Evolutionary conservation across 179 eudicot genomes (phyloP).

Genomic region (Silene vulgaris): DNA sequence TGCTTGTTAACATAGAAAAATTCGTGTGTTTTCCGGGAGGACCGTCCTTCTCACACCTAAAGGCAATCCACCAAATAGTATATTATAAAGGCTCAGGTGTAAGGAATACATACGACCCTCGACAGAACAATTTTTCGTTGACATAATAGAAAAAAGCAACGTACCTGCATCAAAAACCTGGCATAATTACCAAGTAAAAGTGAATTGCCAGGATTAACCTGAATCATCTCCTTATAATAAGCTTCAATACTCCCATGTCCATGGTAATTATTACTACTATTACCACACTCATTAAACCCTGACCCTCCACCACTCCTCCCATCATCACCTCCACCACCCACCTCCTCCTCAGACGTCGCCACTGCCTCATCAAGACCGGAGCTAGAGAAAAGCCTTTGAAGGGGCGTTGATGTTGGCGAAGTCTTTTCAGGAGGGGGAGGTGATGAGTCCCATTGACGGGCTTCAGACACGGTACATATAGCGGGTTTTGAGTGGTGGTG

Average conservation of each 20-base stretch:
- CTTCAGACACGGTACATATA: constrained; percentile 3
- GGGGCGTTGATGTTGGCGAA: constrained; percentile 15
- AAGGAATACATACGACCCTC: too few relatives aligned
- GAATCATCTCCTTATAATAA: constrained; percentile 58
- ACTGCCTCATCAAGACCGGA: constrained; percentile 38
- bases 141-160: too few relatives aligned
- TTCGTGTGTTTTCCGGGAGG: too few relatives aligned
- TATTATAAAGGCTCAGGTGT: too few relatives aligned
- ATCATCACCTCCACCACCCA: constrained; percentile 18
- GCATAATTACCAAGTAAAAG: constrained; percentile 68
- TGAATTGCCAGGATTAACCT: constrained; percentile 50
- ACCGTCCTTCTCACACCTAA: too few relatives aligned
- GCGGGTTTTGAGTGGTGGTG: constrained; percentile 12
- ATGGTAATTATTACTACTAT: constrained; percentile 24
- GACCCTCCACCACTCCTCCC: constrained; percentile 34
- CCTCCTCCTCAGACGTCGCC: constrained; percentile 24
- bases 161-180: constrained; percentile 64
- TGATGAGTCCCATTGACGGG: not conserved
- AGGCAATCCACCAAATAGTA: too few relatives aligned
- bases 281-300: constrained; percentile 27
- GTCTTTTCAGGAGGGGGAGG: not conserved
- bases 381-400: constrained; percentile 36
- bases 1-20: too few relatives aligned
- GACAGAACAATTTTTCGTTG: too few relatives aligned
- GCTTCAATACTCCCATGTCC: constrained; percentile 37